Base-by-base conservation (phyloP, 768 basidiomycete genomes). In the Hebeloma cylindrosporum region DNA sequence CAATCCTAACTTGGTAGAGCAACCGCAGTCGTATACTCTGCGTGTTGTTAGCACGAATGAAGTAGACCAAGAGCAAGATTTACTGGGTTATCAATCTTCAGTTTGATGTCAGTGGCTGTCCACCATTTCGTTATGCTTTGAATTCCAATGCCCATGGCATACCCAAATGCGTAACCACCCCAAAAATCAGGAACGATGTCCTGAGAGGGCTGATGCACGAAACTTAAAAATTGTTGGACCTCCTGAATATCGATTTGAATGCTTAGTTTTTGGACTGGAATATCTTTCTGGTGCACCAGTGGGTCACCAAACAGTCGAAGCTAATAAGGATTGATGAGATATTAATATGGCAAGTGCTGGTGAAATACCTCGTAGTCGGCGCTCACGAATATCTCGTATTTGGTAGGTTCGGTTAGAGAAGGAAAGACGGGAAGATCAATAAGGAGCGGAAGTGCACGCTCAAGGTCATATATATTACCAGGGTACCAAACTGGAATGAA, bases 251-350 rank as follows among this genome's bases (percentile, higher is more conserved):
- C 64, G 18, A 83, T 67, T 0, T 62, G 60, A 35, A 91, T 53
- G 3, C 69, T 70, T 49, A 93, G 64, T 16, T 65, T 75, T 45
- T 88, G 77, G 9, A 71, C 65, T 0, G 89, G 90, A 3, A 67
- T 43, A 1, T 71, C 64, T 17, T 60, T 67, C 6, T 63, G 64
- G 7, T 64, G 53, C 11, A 60, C 63, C 23, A 53, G 64, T 7
- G 89, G 88, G 61, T 88, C 87, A 5, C 90, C 90, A 60, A 92
- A 94, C 35, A 93, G 72, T 50, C 91, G 73, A 45, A 93, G 89
- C 85, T 91, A 53, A 6, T 30, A 32, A 38, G 39, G 38, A 34
- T 42, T 36, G 22, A 18, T 51, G 37, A 37, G 35, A 35, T 2
- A 7, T 18, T 40, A 27, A 22, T 22, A 36, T 17, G 33, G 25